phyloP scores from a whole-genome alignment of 73 alveolate genomes.

The Urostyla sp. region DNA sequence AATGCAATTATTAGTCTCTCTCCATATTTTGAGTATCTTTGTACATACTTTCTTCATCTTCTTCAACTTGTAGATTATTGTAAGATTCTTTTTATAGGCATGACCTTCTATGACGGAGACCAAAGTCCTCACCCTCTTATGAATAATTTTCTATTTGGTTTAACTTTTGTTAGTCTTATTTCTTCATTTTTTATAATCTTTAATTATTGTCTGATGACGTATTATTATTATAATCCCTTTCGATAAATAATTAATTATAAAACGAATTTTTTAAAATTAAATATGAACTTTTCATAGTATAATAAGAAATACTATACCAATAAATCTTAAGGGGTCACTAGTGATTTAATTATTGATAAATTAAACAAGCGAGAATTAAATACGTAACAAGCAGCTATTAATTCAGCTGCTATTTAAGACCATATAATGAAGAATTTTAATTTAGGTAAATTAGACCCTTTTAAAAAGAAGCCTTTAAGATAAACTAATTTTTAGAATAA shows the following conservation, averaged over 20 bases:
- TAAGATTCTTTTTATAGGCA: no score
- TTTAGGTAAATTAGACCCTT: slow-evolving; percentile 47
- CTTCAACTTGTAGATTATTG: no score
- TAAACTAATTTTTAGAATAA: neutral
- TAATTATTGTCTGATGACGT: slow-evolving; percentile 45
- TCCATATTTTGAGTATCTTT: no score
- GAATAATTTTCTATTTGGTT: no score
- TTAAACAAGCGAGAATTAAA: slow-evolving; percentile 18
- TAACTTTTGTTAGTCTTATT: no score
- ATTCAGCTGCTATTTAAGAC: slow-evolving; percentile 68
- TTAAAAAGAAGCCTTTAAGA: slow-evolving; percentile 41
- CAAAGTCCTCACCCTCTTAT: no score
- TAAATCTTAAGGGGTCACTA: neutral
- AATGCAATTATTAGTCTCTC: no score
- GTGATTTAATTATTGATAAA: slow-evolving; percentile 49
- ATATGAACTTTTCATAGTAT: no score
- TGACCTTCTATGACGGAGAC: no score
- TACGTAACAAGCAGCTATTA: slow-evolving; percentile 18
- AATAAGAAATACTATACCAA: no score
- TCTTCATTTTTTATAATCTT: slow-evolving; percentile 35
- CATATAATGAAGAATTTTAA: slow-evolving; percentile 63
- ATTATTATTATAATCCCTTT: neutral
- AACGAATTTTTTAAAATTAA: neutral
- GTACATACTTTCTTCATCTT: no score
- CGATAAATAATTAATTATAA: no score